Base-by-base conservation (phyloP, 2,329 filamentous ascomycete species). In the Calonectria montana region DNA sequence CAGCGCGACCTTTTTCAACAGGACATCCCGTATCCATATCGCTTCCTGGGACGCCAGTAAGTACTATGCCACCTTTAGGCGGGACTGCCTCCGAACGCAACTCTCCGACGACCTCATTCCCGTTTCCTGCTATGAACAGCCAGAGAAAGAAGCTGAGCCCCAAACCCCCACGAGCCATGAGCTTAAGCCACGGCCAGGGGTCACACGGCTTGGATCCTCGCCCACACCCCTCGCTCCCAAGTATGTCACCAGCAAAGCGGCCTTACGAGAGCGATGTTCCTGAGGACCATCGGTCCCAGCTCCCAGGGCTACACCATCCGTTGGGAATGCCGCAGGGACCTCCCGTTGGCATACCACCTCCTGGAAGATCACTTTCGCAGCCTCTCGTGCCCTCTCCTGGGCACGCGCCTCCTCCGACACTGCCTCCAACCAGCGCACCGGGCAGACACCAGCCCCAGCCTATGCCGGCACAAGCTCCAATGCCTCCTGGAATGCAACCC, bases 321-420 rank as follows among this genome's bases (percentile, higher is more conserved):
- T 67, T 76, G 7, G 74, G 75, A n/a, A 74, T 78, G 57, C 73
- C 77, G 4, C 71, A 78, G 68, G 31, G 76, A 68, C 29, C 78
- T 73, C 50, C 72, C 69, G 31, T 70, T 70, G 31, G 66, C 72
- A 65, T 73, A 73, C 76, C 80, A 8, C 77, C 80, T 31, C 78
- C 81, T 6, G 74, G 81, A 59, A 80, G 83, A 53, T 79, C 83
- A 25, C 74, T 82, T 50, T 83, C 84, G 6, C 84, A 86, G n/a
- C 79, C 84, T 10, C 73, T 76, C 25, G 65, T 82, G 13, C 71
- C 70, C n/a, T 71, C 73, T 18, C 80, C 79, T 16, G 76, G 72
- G 48, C 78, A 77, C 47, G 73, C 75, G 8, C 79, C 81, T 21
- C 76, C 77, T 18, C 71, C 80, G 3, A 66, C 73, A 13, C 69